phyloP scores from a whole-genome alignment of 2,329 filamentous ascomycete species.

The Epichloe coenophiala region DNA sequence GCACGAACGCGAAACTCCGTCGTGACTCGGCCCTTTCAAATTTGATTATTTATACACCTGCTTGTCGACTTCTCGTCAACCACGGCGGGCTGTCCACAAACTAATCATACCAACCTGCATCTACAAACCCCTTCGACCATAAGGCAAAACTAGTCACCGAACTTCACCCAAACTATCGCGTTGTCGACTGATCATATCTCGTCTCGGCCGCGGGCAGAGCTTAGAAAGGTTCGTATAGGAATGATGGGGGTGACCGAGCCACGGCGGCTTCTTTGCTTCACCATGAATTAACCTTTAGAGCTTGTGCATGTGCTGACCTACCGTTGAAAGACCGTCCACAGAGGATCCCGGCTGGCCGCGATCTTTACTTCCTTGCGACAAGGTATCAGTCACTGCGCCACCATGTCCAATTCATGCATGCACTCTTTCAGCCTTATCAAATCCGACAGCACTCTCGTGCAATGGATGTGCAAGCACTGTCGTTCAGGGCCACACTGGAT shows the following conservation, averaged over 20 bases:
- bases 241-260: neutral
- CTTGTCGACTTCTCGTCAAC: neutral
- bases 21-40: neutral
- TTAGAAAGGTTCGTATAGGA: no score
- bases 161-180: no score
- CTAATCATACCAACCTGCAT: no score
- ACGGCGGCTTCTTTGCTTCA: neutral
- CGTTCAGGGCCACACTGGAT: slow-evolving; percentile 52
- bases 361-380: neutral
- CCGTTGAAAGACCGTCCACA: neutral
- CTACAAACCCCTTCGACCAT: no score
- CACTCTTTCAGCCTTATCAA: slow-evolving; percentile 55
- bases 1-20: neutral
- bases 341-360: neutral
- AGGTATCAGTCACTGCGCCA: neutral
- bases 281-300: no score
- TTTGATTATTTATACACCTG: neutral
- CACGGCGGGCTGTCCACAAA: neutral
- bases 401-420: slow-evolving; percentile 42
- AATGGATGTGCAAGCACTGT: slow-evolving; percentile 53
- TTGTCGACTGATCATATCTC: no score
- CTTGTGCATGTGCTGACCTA: neutral
- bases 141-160: no score
- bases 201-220: no score
- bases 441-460: slow-evolving; percentile 49